These are phyloP conservation scores for Sporothrix humicola DNA, from an alignment of 2,329 filamentous ascomycete species.

Conservation along the genomic window DNA sequence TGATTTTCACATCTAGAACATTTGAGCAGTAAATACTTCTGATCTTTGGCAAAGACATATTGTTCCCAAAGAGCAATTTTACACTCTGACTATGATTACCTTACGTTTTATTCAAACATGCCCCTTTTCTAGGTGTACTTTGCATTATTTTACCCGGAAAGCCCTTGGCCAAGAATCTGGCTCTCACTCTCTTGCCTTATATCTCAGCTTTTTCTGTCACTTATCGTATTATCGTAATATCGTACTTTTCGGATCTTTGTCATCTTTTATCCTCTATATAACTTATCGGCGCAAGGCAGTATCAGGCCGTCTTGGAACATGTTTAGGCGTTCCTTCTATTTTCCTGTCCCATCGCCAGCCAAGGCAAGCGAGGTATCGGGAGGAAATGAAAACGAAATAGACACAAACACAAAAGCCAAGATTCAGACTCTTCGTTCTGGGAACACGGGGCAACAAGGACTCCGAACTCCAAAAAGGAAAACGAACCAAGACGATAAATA, in stretches of 20 bases:
- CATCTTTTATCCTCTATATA: background rate
- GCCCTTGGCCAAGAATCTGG: background rate
- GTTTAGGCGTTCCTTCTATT: background rate
- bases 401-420: background rate
- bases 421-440: background rate
- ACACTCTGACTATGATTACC: no score
- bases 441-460: constrained; percentile 12
- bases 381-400: background rate
- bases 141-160: background rate
- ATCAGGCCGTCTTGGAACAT: background rate
- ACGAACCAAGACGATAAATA: background rate
- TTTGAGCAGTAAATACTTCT: background rate
- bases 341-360: background rate
- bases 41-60: no score
- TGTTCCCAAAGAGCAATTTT: no score
- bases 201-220: background rate
- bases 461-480: background rate
- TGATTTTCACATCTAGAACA: background rate
- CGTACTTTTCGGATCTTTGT: background rate
- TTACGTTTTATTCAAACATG: no score
- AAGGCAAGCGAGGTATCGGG: background rate
- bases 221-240: background rate
- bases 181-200: background rate
- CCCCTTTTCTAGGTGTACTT: background rate
- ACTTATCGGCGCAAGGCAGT: background rate